Base-by-base conservation (phyloP, 2,329 filamentous ascomycete species). In the Trichophyton mentagrophytes region DNA sequence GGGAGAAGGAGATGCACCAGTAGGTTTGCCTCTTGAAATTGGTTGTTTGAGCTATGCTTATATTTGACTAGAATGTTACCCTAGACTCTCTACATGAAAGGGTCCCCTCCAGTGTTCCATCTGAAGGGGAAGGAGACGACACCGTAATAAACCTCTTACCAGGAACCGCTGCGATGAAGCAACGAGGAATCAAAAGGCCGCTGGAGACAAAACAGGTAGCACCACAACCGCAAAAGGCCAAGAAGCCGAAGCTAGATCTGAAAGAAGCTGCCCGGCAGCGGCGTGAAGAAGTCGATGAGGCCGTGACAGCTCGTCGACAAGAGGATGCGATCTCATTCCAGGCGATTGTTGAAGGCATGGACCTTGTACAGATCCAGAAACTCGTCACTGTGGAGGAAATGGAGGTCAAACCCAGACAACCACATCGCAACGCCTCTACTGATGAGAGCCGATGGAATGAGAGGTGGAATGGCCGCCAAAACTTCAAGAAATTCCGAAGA, bases 401-500 rank as follows among this genome's bases (percentile, higher is more conserved):
- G 74, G 80, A 87, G 7, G 70, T 96, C 0, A 80, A 25, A 61
- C 68, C 64, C 65, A 61, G 60, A 20, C 27, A 22, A 6, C 22
- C 30, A 9, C 68, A 67, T 68, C 65, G 67, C 67, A 67, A 58
- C 63, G 66, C 63, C 65, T 67, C 74, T n/a, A 65, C 74, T 59
- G 70, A 75, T n/a, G 72, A 79, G 17, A 82, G 85, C 3, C 80
- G 89, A 46, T 96, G 92, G 91, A 83, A 96, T 65, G 85, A 89
- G 0, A 80, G 80, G 44, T 99, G 93, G 93, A 95, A 96, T 70
- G 93, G 92, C 0, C 82, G 92, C 49, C 92, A 90, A 73, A 97
- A 99, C 69, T 99, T 96, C 77, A 99, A 99, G 72, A 88, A 84
- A 67, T 99, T 99, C 69, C 46, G 64, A 61, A 63, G 73, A 42